Evolutionary conservation across 2,329 filamentous ascomycete species (phyloP), one percentile per base, ranked within the genome.

Genomic region (Ascomycota sp.): DNA sequence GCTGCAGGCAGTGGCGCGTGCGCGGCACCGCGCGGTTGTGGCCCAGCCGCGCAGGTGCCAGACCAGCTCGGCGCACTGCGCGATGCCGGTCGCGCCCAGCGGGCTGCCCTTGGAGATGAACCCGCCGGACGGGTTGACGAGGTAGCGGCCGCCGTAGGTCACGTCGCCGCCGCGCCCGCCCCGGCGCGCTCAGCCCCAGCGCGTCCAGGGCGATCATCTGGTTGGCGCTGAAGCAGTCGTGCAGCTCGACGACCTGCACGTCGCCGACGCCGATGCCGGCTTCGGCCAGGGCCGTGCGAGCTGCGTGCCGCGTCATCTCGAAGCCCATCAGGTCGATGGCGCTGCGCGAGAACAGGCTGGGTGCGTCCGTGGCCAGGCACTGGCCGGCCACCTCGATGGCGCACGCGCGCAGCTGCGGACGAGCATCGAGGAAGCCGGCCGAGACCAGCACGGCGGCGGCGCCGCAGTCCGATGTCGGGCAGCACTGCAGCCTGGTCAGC

Each of bases 11-110:
- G 34, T 70, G 71, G 36, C 57, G 68, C 1, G 83, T 89, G 33
- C 64, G 63, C 13, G 68, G 57, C 2, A 78, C 65, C 11, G 71
- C 57, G 25, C 86, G 67, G 60, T 94, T 94, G 55, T 93, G 13
- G 86, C 86, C 86, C 86, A 94, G 9, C 86, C 86, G 38, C 86
- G 70, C 42, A 95, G 62, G 47, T 95, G 86, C 86, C 86, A 95
- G 20, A 91, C 79, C 9, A 95, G 61, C 57, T 95, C 86, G 5
- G 86, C 81, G 48, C 85, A 94, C 57, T 95, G 86, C 9, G 86
- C 89, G 30, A 95, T 65, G n/a, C 89, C 86, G 0, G 82, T 92
- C 0, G 86, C 86, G 22, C 86, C 86, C 4, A 95, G 71, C 0
- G 89, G 86, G 51, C 95, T 86, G 25, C 86, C 89, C 61, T 95